phyloP scores from a whole-genome alignment of 78 protist species.

The slime mould (Dictyostelium discoideum) region dicty_2.7 NC_007090.3:4166501-4167000 shows the following conservation, averaged over 20 bases:
- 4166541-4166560: neutral
- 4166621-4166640: neutral
- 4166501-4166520: conserved; percentile 4
- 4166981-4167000: conserved; percentile 34
- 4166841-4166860: conserved; percentile 3
- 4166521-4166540: neutral
- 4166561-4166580: neutral
- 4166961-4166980: conserved; percentile 27
- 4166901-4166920: conserved; percentile 46
- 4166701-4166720: conserved; percentile 20
- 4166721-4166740: conserved; percentile 30
- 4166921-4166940: conserved; percentile 53
- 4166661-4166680: neutral
- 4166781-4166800: conserved; percentile 34
- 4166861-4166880: neutral
- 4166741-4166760: conserved; percentile 3
- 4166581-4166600: neutral
- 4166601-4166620: neutral
- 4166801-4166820: conserved; percentile 64
- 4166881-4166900: conserved; percentile 34
- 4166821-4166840: conserved; percentile 65
- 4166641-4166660: neutral
- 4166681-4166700: neutral
- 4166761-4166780: conserved; percentile 7
- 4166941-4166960: conserved; percentile 63